These are phyloP conservation scores for Emericellopsis cladophorae DNA, from an alignment of 2,329 filamentous ascomycete genomes.

Conservation along the genomic window DNA sequence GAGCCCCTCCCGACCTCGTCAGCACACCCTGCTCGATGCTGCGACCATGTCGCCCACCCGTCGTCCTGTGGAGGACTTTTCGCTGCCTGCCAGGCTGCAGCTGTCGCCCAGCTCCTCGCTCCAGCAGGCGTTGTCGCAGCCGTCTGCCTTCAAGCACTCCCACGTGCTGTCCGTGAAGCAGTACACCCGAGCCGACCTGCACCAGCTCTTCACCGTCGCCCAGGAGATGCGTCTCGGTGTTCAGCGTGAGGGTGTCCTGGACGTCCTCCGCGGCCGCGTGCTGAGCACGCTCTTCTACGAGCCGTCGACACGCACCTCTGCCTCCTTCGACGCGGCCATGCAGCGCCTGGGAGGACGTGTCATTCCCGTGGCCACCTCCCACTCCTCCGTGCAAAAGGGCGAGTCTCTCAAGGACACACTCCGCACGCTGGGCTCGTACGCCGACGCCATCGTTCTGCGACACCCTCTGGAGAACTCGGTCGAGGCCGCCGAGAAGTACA, in stretches of 20 bases:
- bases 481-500: slow-evolving; percentile 74
- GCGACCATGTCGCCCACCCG: slow-evolving; percentile 9
- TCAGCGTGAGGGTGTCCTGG: slow-evolving; percentile 79
- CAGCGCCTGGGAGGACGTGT: slow-evolving; percentile 88
- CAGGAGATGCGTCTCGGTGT: slow-evolving; percentile 96
- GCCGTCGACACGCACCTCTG: slow-evolving; percentile 88
- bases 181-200: slow-evolving; percentile 77
- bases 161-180: slow-evolving; percentile 88
- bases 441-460: slow-evolving; percentile 88
- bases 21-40: slow-evolving; percentile 15
- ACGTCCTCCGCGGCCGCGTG: slow-evolving; percentile 74
- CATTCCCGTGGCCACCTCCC: slow-evolving; percentile 66
- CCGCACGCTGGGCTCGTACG: slow-evolving; percentile 86
- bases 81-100: slow-evolving; percentile 31
- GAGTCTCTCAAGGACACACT: slow-evolving; percentile 90
- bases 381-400: slow-evolving; percentile 87
- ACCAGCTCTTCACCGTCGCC: slow-evolving; percentile 88
- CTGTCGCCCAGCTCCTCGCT: slow-evolving; percentile 47
- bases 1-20: slow-evolving; percentile 20
- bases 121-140: slow-evolving; percentile 56
- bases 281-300: slow-evolving; percentile 95
- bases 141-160: slow-evolving; percentile 76
- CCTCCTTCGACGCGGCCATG: slow-evolving; percentile 97
- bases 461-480: slow-evolving; percentile 77
- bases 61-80: slow-evolving; percentile 28